Base-by-base conservation (phyloP, 2,329 filamentous ascomycete genomes). In the Dothistroma septosporum region DNA sequence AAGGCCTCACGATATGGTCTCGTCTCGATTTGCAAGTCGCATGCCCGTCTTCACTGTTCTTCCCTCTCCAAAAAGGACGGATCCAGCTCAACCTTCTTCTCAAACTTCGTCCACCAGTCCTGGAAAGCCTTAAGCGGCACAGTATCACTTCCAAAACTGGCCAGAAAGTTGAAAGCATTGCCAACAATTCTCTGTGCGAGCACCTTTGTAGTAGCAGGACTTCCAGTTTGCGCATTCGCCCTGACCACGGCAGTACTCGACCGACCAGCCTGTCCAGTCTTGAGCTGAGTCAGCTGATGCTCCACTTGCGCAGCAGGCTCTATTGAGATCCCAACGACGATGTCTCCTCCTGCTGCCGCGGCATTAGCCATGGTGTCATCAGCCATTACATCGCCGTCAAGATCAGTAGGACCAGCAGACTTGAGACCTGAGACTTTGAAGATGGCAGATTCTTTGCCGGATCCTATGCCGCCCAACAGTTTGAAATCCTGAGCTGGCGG, bases 91-190 rank as follows among this genome's bases (percentile, higher is more conserved):
- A 99, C 84, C 72, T 87, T 88, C 63, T 85, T 85, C 79, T 99
- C 93, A 77, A 99, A 99, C 77, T 97, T 97, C 62, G 82, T 84
- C 94, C 95, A 99, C 94, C 95, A 99, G 61, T 96, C 91, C 77
- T 95, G 89, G 74, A 99, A 99, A 5, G 90, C 91, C 77, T 90
- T 94, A 65, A 99, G 77, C n/a, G 94, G 92, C 24, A 99, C 90
- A 12, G 95, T 89, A 74, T 97, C 93, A 50, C 89, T 84, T 0
- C 89, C 89, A 79, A 96, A 97, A 69, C 91, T 89, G 3, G 93
- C 87, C 60, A 99, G 80, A 74, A 96, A 97, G 76, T 99, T 97
- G 76, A 97, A 99, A 14, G 93, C 94, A 75, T 97, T 96, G 69
- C 91, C 89, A 70, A 99, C 97, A 69, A 99, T 97, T 65, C 91